Evolutionary conservation across 2,329 filamentous ascomycete species (phyloP).

Genomic region (Trichoderma sp.): DNA sequence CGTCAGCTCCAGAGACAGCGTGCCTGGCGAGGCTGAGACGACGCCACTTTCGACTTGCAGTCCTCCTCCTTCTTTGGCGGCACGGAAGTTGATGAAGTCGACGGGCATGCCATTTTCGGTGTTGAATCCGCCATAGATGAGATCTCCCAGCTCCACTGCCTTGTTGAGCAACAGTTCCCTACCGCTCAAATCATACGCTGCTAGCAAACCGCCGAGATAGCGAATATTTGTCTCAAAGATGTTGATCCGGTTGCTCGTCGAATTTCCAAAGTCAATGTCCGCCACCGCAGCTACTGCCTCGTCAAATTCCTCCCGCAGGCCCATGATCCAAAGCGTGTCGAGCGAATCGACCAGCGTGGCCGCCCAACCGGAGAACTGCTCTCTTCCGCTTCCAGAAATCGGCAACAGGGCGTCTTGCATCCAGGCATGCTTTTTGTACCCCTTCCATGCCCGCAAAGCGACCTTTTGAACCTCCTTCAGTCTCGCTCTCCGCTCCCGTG

Average conservation of each 20-base stretch:
- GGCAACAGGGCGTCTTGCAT: slow-evolving; percentile 64
- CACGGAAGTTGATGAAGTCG: slow-evolving; percentile 49
- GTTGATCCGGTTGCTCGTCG: slow-evolving; percentile 53
- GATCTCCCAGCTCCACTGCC: slow-evolving; percentile 62
- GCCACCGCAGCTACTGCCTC: slow-evolving; percentile 61
- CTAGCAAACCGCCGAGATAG: slow-evolving; percentile 68
- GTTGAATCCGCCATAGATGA: slow-evolving; percentile 68
- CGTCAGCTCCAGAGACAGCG: slow-evolving; percentile 72
- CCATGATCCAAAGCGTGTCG: slow-evolving; percentile 75
- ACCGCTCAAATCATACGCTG: slow-evolving; percentile 68
- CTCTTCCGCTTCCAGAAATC: slow-evolving; percentile 51
- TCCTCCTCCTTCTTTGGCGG: slow-evolving; percentile 41
- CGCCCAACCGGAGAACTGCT: slow-evolving; percentile 67
- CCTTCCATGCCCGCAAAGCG: slow-evolving; percentile 44
- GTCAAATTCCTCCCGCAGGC: slow-evolving; percentile 64
- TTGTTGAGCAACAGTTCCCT: slow-evolving; percentile 60
- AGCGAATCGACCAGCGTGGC: slow-evolving; percentile 68
- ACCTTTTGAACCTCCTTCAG: slow-evolving; percentile 38
- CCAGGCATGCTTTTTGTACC: slow-evolving; percentile 65
- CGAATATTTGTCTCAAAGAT: slow-evolving; percentile 73
- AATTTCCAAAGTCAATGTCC: slow-evolving; percentile 62
- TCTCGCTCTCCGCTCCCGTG: slow-evolving; percentile 34
- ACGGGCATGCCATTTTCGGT: slow-evolving; percentile 67
- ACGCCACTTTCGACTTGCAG: slow-evolving; percentile 41
- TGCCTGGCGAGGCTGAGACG: slow-evolving; percentile 56